These are phyloP conservation scores for Penicillium sp. DNA, from an alignment of 2,329 filamentous ascomycete species.

Conservation along the genomic window DNA sequence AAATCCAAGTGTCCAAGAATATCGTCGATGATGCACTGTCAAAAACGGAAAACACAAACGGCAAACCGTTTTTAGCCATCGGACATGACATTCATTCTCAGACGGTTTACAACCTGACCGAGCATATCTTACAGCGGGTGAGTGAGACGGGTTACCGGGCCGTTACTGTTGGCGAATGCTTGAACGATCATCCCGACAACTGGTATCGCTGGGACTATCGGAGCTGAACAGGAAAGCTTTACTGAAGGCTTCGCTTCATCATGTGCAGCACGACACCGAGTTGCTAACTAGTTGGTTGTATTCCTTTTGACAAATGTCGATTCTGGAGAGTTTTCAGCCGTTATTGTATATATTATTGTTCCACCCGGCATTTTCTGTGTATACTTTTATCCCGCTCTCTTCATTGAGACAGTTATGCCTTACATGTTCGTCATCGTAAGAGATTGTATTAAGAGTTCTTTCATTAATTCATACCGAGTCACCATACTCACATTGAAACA, in stretches of 20 bases:
- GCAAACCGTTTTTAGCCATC: constrained; percentile 38
- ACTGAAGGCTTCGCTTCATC: not conserved
- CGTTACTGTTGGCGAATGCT: constrained; percentile 43
- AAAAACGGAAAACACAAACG: constrained; percentile 19
- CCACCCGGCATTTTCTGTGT: not conserved
- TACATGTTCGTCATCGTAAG: not conserved
- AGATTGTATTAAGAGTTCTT: not conserved
- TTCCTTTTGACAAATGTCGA: not conserved
- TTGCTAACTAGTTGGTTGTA: not conserved
- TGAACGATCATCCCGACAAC: constrained; percentile 33
- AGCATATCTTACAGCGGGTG: constrained; percentile 35
- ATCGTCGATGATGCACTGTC: constrained; percentile 34
- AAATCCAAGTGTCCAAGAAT: constrained; percentile 38
- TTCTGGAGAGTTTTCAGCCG: not conserved
- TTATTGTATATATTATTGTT: not conserved
- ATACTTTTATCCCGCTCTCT: not conserved
- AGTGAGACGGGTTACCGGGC: constrained; percentile 30
- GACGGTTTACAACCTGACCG: constrained; percentile 40
- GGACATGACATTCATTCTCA: constrained; percentile 42
- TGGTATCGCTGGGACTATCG: constrained; percentile 41
- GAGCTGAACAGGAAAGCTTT: not conserved
- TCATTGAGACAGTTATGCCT: not conserved
- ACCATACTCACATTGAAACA: not conserved
- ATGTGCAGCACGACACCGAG: not conserved
- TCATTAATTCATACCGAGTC: not conserved